A percentile compares a stretch with the other conserved stretches of the same genome.
These are phyloP conservation scores for Hypoxylon sp. DNA, from an alignment of 2,329 filamentous ascomycete genomes.

Conservation along the genomic window DNA sequence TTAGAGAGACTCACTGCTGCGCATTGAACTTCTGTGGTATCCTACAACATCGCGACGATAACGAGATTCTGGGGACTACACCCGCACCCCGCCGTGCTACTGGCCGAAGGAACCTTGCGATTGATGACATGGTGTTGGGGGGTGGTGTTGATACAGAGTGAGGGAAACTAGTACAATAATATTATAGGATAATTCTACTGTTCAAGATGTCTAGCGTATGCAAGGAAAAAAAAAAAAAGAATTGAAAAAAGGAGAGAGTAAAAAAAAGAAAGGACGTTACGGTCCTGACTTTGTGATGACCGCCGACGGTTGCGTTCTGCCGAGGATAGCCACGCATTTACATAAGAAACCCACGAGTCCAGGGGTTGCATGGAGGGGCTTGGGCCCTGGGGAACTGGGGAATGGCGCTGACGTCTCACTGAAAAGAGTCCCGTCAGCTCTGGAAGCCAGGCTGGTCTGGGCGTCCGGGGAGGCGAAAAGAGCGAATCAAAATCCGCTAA, in stretches of 20 bases:
- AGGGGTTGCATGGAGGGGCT: no score
- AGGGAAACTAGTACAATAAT: no score
- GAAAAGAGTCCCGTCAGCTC: no score
- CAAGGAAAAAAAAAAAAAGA: not conserved
- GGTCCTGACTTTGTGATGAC: conserved; percentile 8
- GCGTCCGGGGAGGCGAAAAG: conserved; percentile 12
- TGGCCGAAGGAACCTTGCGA: conserved; percentile 60
- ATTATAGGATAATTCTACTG: no score
- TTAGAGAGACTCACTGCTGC: conserved; percentile 45
- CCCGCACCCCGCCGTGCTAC: conserved; percentile 56
- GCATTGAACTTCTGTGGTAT: conserved; percentile 40
- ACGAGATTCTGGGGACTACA: conserved; percentile 43
- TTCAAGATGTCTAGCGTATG: not conserved
- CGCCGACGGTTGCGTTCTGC: conserved; percentile 32
- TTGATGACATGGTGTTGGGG: conserved; percentile 54
- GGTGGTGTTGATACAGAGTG: no score
- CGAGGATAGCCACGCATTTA: conserved; percentile 38
- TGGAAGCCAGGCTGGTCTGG: no score
- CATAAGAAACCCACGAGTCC: not conserved
- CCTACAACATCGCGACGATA: conserved; percentile 40
- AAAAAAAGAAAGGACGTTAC: not conserved
- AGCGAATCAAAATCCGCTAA: conserved; percentile 15
- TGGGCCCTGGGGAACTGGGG: conserved; percentile 22
- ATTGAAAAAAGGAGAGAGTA: conserved; percentile 5
- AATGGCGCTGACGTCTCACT: conserved; percentile 28